Conservation (phyloP, 192 early-diverging fungal species). For the Coemansia sp. region DNA sequence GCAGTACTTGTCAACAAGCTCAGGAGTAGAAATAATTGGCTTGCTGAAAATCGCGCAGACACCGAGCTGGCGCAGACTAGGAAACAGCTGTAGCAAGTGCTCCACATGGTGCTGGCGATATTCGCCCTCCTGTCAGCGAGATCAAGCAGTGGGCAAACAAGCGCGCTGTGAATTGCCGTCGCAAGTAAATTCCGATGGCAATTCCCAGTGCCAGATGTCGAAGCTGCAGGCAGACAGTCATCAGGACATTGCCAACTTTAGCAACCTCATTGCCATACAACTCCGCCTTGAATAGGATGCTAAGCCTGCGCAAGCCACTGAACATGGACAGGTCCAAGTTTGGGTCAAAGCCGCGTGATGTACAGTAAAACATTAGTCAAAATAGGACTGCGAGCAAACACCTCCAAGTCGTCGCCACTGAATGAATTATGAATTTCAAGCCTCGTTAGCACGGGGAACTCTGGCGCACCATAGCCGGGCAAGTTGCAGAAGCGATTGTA, state of each 20-base stretch:
- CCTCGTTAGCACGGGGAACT: slow-evolving; percentile 14
- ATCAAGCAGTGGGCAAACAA: slow-evolving; percentile 3
- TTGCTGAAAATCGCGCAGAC: background rate
- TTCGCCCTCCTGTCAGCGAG: background rate
- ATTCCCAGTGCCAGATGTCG: background rate
- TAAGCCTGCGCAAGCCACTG: background rate
- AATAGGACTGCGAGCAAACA: slow-evolving; percentile 13
- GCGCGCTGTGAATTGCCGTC: no score
- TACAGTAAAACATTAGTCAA: background rate
- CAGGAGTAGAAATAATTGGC: background rate
- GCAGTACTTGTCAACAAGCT: background rate
- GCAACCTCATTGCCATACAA: background rate
- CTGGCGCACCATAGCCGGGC: background rate
- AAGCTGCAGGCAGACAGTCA: background rate
- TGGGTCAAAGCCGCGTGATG: background rate
- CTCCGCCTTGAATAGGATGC: background rate
- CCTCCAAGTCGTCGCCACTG: background rate
- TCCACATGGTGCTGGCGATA: background rate
- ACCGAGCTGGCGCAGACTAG: background rate
- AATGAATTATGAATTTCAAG: slow-evolving; percentile 12
- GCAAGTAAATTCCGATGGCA: background rate
- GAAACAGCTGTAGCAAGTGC: background rate
- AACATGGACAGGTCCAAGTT: slow-evolving; percentile 1
- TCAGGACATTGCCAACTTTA: background rate
- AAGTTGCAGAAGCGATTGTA: background rate